A percentile compares a stretch with the other conserved stretches of the same genome.
Evolutionary conservation across 257 asterid genomes (phyloP).

Genomic region (Forsythia suspensa): DNA sequence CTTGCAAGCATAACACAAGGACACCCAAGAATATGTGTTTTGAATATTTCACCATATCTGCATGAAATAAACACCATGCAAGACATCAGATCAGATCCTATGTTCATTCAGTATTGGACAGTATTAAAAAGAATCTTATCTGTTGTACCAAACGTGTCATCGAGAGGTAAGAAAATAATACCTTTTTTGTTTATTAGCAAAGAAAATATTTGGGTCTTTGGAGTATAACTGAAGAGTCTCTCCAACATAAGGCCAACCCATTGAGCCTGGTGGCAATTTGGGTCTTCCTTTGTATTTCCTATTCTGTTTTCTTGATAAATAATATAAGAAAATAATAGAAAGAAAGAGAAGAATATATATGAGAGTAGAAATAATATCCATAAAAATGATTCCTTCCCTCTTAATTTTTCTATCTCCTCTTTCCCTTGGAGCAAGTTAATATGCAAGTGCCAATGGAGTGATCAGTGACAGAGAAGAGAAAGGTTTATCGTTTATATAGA

Average conservation of each 20-base stretch:
- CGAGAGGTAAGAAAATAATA: not conserved
- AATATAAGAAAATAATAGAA: constrained; percentile 39
- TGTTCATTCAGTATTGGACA: not conserved
- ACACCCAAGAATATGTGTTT: constrained; percentile 72
- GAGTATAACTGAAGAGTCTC: constrained; percentile 76
- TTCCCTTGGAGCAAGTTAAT: not conserved
- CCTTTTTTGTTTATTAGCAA: constrained; percentile 58
- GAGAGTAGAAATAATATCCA: constrained; percentile 25
- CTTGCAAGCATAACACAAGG: constrained; percentile 84
- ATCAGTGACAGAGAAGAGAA: constrained; percentile 18
- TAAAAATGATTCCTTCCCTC: not conserved
- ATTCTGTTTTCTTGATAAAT: constrained; percentile 32
- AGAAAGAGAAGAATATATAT: constrained; percentile 49
- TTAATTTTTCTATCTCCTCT: not conserved
- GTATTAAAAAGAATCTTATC: constrained; percentile 1
- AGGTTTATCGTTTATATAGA: constrained; percentile 31
- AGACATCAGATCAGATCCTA: not conserved
- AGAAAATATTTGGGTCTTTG: constrained; percentile 67
- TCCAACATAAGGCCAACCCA: constrained; percentile 81
- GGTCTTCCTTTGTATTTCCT: constrained; percentile 24
- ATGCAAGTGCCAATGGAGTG: not conserved
- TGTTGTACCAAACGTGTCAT: not conserved
- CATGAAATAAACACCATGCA: not conserved
- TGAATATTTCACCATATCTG: constrained; percentile 82
- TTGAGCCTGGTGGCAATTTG: constrained; percentile 72